phyloP scores from a whole-genome alignment of 2,329 filamentous ascomycete genomes.

The Pseudopithomyces chartarum region DNA sequence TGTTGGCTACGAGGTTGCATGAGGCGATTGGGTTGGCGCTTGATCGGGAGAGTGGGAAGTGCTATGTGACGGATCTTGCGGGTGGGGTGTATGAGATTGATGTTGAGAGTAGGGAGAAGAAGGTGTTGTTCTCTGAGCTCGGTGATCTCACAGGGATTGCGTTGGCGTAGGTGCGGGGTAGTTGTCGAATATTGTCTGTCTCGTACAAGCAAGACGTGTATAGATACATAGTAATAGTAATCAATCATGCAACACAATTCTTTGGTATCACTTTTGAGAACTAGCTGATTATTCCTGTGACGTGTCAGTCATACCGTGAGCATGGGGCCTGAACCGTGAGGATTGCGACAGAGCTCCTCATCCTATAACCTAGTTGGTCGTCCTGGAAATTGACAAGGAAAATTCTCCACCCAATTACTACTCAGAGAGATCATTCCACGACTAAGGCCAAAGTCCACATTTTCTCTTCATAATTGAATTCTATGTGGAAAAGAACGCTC shows the following conservation, averaged over 20 bases:
- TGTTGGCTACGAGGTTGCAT: constrained; percentile 24
- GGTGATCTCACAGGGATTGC: constrained; percentile 21
- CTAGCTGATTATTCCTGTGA: no score
- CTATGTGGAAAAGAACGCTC: not conserved
- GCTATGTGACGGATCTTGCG: constrained; percentile 26
- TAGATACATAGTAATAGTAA: not conserved
- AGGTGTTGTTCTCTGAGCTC: constrained; percentile 19
- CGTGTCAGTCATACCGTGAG: no score
- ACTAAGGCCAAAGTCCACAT: not conserved
- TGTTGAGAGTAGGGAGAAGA: constrained; percentile 19
- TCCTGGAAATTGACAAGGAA: not conserved
- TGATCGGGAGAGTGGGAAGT: constrained; percentile 8
- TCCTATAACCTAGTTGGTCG: no score
- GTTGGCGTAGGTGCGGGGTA: constrained; percentile 9
- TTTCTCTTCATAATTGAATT: no score
- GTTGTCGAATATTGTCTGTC: not conserved
- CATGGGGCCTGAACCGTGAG: no score
- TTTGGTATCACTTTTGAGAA: no score
- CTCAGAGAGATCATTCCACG: not conserved
- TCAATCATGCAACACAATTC: not conserved
- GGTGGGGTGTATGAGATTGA: constrained; percentile 21
- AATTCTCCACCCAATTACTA: not conserved
- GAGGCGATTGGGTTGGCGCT: constrained; percentile 29
- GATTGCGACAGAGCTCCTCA: no score
- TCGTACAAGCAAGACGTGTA: no score